A percentile compares a stretch with the other conserved stretches of the same genome.
These are phyloP conservation scores for Phytophthora ohioensis DNA, from an alignment of 352 stramenopile species.

Conservation along the genomic window DNA sequence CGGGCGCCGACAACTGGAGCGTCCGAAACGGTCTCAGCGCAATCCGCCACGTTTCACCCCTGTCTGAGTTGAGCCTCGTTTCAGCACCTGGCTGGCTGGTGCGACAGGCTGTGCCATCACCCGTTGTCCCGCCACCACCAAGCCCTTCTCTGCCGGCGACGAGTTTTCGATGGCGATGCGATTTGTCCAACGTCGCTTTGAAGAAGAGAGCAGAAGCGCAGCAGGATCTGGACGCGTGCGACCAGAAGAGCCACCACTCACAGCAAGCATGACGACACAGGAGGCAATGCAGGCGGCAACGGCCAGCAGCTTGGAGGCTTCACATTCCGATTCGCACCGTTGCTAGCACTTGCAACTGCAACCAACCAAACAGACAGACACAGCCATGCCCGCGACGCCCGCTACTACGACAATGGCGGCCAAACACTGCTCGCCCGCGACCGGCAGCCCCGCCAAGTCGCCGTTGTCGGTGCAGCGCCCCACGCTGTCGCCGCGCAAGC, in stretches of 20 bases:
- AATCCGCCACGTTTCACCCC: too few relatives aligned
- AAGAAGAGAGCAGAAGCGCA: conserved; percentile 40
- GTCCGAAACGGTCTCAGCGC: not conserved
- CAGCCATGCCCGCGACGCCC: conserved; percentile 23
- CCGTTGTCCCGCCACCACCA: conserved; percentile 12
- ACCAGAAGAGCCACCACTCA: conserved; percentile 34
- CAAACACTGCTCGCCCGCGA: conserved; percentile 10
- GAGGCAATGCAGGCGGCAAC: conserved; percentile 18
- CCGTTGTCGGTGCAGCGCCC: conserved; percentile 53
- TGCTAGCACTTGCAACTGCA: not conserved
- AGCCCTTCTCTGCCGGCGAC: conserved; percentile 29
- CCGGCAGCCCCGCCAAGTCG: conserved; percentile 32
- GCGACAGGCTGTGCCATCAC: conserved; percentile 15
- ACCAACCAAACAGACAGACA: not conserved
- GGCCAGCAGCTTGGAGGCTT: not conserved
- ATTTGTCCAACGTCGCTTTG: conserved; percentile 42
- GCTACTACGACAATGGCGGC: conserved; percentile 10
- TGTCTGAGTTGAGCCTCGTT: conserved; percentile 3
- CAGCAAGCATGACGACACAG: conserved; percentile 20
- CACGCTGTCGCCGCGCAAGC: conserved; percentile 54
- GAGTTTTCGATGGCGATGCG: conserved; percentile 9
- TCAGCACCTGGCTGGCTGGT: conserved; percentile 13
- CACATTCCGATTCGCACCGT: conserved; percentile 40
- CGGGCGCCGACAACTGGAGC: conserved; percentile 33
- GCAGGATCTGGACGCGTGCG: conserved; percentile 40